These are phyloP conservation scores for Hemerocallis citrina DNA, from an alignment of 106 monocot genomes.

Conservation along the genomic window DNA sequence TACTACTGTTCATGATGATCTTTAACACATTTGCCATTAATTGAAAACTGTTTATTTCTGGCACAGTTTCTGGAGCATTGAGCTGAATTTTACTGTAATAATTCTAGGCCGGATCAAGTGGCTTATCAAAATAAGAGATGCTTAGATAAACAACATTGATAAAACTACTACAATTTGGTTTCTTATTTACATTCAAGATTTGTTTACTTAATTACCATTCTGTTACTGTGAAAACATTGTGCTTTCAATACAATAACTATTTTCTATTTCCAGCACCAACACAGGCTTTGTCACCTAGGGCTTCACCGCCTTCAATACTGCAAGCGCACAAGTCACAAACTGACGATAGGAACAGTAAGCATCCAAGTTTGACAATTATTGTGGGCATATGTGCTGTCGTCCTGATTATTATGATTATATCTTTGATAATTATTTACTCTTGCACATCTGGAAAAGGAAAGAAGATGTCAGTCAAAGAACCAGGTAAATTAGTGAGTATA, in stretches of 20 bases:
- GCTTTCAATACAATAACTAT: background rate
- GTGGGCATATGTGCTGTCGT: slow-evolving; percentile 46
- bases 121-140: background rate
- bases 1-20: too few relatives aligned
- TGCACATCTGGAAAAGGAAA: slow-evolving; percentile 37
- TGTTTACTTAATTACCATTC: background rate
- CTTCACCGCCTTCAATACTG: slow-evolving; percentile 23
- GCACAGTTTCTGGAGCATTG: too few relatives aligned
- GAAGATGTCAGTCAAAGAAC: slow-evolving; percentile 17
- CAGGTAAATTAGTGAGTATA: slow-evolving; percentile 12
- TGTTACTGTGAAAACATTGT: background rate
- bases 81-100: too few relatives aligned
- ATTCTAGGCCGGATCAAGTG: too few relatives aligned
- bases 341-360: slow-evolving; percentile 13
- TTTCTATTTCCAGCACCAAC: slow-evolving; percentile 45
- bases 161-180: background rate
- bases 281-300: slow-evolving; percentile 24
- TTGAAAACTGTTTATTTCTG: too few relatives aligned
- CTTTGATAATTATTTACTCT: slow-evolving; percentile 39
- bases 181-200: background rate
- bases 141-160: background rate
- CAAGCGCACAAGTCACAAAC: slow-evolving; percentile 15
- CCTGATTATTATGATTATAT: slow-evolving; percentile 24
- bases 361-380: slow-evolving; percentile 32
- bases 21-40: too few relatives aligned